Percentiles rank a stretch among this genome's conserved stretches.
phyloP scores from a whole-genome alignment of 768 basidiomycete species.

The Lentinula sp. region DNA sequence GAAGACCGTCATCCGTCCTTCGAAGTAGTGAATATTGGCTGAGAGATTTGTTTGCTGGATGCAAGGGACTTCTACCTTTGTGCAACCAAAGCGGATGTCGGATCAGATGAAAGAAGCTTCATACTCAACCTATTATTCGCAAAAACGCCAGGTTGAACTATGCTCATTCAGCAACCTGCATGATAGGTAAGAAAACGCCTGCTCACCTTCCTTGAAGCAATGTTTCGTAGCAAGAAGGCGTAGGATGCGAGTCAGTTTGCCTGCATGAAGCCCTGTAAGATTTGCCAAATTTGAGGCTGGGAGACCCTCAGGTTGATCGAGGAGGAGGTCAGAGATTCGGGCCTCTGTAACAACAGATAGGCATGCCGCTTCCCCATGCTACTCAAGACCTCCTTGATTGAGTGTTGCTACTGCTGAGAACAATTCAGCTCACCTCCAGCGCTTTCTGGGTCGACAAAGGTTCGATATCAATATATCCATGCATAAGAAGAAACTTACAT shows the following conservation, averaged over 20 bases:
- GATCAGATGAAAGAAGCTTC: constrained; percentile 24
- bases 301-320: constrained; percentile 27
- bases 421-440: neutral
- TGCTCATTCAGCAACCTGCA: neutral
- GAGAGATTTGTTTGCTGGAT: neutral
- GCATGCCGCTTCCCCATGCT: constrained; percentile 26
- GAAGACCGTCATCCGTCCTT: constrained; percentile 15
- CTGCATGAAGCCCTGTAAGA: constrained; percentile 23
- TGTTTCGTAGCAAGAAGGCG: constrained; percentile 34
- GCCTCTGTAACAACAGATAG: constrained; percentile 25
- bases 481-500: constrained; percentile 14
- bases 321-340: constrained; percentile 31
- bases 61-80: constrained; percentile 15
- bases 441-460: constrained; percentile 9
- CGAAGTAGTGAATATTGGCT: neutral
- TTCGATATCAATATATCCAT: neutral
- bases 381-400: neutral
- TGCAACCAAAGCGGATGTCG: constrained; percentile 17
- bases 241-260: constrained; percentile 33
- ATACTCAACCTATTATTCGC: constrained; percentile 36
- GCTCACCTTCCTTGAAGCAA: constrained; percentile 31
- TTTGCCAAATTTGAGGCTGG: constrained; percentile 24
- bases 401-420: too few species aligned
- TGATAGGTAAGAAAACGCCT: neutral
- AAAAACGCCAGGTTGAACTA: constrained; percentile 30